Conservation (phyloP, 768 basidiomycete genomes). For the Tricholoma saponaceum region DNA sequence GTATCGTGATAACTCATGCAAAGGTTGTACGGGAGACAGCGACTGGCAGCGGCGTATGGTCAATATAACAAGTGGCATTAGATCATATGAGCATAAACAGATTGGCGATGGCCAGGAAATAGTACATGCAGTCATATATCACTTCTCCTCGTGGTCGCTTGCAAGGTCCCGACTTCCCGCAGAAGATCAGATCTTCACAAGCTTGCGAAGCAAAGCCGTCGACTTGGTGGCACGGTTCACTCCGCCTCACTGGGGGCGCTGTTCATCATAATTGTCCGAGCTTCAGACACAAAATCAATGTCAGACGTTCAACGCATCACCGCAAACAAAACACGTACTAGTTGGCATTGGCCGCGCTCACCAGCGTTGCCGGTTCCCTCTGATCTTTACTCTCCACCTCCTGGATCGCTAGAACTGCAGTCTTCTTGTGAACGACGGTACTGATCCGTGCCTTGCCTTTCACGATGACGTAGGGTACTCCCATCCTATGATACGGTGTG, state of each 20-base stretch:
- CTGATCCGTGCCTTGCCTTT: constrained; percentile 97
- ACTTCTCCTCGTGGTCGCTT: too few species aligned
- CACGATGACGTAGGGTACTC: too few species aligned
- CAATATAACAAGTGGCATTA: too few species aligned
- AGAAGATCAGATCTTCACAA: too few species aligned
- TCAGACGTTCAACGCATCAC: neutral
- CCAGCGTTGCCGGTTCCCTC: constrained; percentile 87
- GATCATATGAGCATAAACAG: too few species aligned
- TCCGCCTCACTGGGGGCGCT: constrained; percentile 92
- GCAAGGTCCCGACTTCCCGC: too few species aligned
- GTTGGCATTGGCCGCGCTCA: constrained; percentile 95
- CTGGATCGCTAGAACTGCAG: constrained; percentile 85
- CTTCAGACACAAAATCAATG: constrained; percentile 29
- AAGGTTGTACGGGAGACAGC: too few species aligned
- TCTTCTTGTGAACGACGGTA: constrained; percentile 98
- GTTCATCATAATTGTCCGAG: constrained; percentile 91
- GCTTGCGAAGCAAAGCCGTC: constrained; percentile 88
- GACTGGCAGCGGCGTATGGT: too few species aligned
- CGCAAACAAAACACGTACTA: constrained; percentile 56
- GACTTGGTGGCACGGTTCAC: constrained; percentile 95
- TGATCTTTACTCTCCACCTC: constrained; percentile 95
- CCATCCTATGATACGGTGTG: constrained; percentile 99
- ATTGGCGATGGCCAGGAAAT: too few species aligned
- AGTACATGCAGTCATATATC: too few species aligned
- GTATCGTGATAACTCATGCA: too few species aligned